A percentile compares a stretch with the other conserved stretches of the same genome.
These are phyloP conservation scores for Sequoia sempervirens DNA, from an alignment of 75 land plant genomes.

Conservation along the genomic window DNA sequence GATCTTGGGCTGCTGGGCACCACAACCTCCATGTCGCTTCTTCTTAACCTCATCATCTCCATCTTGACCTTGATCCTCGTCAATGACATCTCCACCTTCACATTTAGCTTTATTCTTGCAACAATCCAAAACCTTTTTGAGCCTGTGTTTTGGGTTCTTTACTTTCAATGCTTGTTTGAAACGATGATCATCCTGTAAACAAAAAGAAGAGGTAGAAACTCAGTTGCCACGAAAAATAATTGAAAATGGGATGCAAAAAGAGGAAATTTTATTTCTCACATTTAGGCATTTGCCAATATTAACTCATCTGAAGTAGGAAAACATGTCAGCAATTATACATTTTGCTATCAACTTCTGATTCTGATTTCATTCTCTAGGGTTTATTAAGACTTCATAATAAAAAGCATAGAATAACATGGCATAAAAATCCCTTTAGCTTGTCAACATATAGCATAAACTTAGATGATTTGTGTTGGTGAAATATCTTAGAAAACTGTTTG, in stretches of 20 bases:
- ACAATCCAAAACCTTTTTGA: constrained; percentile 79
- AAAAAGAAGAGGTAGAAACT: neutral
- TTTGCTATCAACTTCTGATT: too few relatives aligned
- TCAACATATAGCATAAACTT: too few relatives aligned
- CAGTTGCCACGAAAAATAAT: neutral
- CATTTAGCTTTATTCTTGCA: constrained; percentile 90
- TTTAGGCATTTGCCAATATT: neutral
- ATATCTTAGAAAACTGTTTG: too few relatives aligned
- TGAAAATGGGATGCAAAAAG: neutral
- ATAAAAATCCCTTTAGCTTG: too few relatives aligned
- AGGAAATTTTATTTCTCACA: neutral
- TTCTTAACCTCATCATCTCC: constrained; percentile 52
- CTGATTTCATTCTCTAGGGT: neutral
- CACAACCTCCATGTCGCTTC: constrained; percentile 91
- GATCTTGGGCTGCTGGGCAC: constrained; percentile 89
- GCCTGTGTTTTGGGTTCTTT: constrained; percentile 73
- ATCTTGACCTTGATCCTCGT: constrained; percentile 56
- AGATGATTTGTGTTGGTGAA: too few relatives aligned
- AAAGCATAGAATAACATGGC: too few relatives aligned
- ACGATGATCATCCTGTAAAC: constrained; percentile 68
- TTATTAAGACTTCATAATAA: neutral
- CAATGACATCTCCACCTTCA: constrained; percentile 81
- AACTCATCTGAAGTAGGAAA: neutral
- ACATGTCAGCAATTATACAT: neutral
- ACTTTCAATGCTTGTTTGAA: constrained; percentile 84